Evolutionary conservation across 2,329 filamentous ascomycete species (phyloP).

Genomic region (Ophidiomyces ophidiicola): DNA sequence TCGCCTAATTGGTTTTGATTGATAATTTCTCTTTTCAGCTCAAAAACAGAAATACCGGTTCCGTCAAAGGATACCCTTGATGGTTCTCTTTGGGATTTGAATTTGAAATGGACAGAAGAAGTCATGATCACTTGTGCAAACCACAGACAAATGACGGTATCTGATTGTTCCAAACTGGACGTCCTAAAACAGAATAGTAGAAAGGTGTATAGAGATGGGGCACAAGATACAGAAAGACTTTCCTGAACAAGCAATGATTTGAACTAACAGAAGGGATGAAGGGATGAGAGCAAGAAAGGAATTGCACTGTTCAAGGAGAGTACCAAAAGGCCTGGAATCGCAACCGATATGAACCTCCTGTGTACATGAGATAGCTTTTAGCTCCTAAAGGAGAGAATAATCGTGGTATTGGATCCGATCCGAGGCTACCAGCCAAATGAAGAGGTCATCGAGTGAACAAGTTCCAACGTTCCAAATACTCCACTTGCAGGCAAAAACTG

Average conservation of each 20-base stretch:
- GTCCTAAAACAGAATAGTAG: conserved; percentile 6
- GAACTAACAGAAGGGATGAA: neutral
- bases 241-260: neutral
- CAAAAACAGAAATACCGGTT: conserved; percentile 94
- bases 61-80: conserved; percentile 93
- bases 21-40: conserved; percentile 98
- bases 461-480: too few species aligned
- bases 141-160: conserved; percentile 15
- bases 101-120: conserved; percentile 99
- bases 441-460: too few species aligned
- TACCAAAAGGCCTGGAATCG: too few species aligned
- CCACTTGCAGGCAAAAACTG: too few species aligned
- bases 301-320: too few species aligned
- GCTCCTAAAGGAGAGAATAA: too few species aligned
- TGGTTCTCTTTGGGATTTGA: conserved; percentile 96
- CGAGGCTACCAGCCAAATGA: too few species aligned
- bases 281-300: too few species aligned
- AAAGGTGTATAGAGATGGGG: neutral
- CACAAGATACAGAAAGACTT: neutral
- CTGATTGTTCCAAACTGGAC: conserved; percentile 15
- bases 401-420: too few species aligned
- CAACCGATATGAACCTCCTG: too few species aligned
- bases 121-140: conserved; percentile 50
- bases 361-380: too few species aligned
- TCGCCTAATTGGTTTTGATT: conserved; percentile 84